A percentile compares a stretch with the other conserved stretches of the same genome.
These are phyloP conservation scores for Hemisphaericaspora xylofermentans DNA, from an alignment of 1,139 yeast species.

Conservation along the genomic window DNA sequence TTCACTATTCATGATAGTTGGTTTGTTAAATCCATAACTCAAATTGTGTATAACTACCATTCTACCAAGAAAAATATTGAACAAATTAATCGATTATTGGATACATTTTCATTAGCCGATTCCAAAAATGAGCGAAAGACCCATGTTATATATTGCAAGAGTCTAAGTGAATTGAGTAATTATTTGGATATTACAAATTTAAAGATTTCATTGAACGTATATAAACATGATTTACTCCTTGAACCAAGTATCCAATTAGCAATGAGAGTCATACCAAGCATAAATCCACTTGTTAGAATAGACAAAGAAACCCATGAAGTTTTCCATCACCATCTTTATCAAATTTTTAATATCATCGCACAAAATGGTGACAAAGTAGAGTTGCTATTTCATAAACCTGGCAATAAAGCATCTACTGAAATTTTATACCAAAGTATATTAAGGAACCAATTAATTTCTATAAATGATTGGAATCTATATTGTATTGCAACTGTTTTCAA, in stretches of 20 bases:
- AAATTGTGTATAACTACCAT: slow-evolving; percentile 58
- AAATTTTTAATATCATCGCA: slow-evolving; percentile 48
- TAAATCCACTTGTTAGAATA: slow-evolving; percentile 24
- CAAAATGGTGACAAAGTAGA: slow-evolving; percentile 46
- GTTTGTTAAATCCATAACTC: slow-evolving; percentile 80
- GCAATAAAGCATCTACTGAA: slow-evolving; percentile 51
- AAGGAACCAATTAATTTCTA: slow-evolving; percentile 56
- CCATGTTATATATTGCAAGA: slow-evolving; percentile 37
- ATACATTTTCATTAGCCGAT: slow-evolving; percentile 19
- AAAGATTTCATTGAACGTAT: slow-evolving; percentile 75
- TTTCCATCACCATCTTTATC: slow-evolving; percentile 46
- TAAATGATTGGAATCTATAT: slow-evolving; percentile 62
- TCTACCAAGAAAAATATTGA: slow-evolving; percentile 34
- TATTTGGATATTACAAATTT: slow-evolving; percentile 71
- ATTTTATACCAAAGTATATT: slow-evolving; percentile 53
- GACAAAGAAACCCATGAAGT: slow-evolving; percentile 25
- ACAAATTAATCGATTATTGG: slow-evolving; percentile 30
- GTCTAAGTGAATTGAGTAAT: slow-evolving; percentile 61
- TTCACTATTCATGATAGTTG: slow-evolving; percentile 91
- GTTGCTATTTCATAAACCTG: slow-evolving; percentile 57
- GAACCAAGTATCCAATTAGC: slow-evolving; percentile 24
- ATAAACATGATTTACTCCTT: slow-evolving; percentile 42
- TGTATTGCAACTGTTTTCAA: slow-evolving; percentile 56
- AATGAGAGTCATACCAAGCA: slow-evolving; percentile 21
- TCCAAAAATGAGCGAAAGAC: slow-evolving; percentile 2